A percentile compares a stretch with the other conserved stretches of the same genome.
Conservation (phyloP, 805 yeast species). For the Yamadazyma olivae region DNA sequence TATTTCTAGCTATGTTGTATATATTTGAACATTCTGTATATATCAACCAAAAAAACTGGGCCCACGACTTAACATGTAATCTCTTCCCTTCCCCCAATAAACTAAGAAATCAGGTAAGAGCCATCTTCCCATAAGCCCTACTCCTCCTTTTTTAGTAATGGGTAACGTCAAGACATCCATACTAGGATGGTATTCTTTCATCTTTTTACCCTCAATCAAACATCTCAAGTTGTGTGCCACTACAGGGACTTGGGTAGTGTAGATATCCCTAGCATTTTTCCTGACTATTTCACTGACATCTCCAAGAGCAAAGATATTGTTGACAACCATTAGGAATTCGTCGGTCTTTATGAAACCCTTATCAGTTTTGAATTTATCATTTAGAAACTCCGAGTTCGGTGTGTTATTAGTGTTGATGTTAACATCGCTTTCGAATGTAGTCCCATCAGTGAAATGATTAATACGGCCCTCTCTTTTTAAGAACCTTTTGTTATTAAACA, state of each 20-base stretch:
- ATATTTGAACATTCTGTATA: too few species aligned
- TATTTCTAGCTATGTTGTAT: too few species aligned
- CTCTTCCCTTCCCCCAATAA: constrained; percentile 4
- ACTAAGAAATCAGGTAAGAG: constrained; percentile 4
- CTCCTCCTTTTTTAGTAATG: constrained; percentile 4
- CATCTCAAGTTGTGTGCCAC: neutral
- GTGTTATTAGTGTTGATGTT: constrained; percentile 20
- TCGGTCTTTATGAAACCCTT: constrained; percentile 26
- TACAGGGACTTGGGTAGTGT: constrained; percentile 17
- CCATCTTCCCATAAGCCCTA: neutral
- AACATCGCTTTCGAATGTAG: constrained; percentile 18
- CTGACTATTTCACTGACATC: constrained; percentile 25
- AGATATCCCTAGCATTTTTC: constrained; percentile 23
- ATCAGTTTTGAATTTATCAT: constrained; percentile 15
- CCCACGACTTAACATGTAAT: neutral
- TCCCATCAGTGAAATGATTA: constrained; percentile 16
- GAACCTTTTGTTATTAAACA: constrained; percentile 6
- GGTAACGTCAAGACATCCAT: neutral
- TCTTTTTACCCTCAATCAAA: neutral
- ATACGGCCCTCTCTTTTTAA: neutral
- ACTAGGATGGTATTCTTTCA: neutral
- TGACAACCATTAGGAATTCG: constrained; percentile 18
- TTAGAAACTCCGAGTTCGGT: constrained; percentile 31
- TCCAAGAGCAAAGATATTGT: constrained; percentile 29
- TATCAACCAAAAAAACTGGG: constrained; percentile 1